Evolutionary conservation across 257 asterid genomes (phyloP).

Genomic region (Jacaranda copaia): DNA sequence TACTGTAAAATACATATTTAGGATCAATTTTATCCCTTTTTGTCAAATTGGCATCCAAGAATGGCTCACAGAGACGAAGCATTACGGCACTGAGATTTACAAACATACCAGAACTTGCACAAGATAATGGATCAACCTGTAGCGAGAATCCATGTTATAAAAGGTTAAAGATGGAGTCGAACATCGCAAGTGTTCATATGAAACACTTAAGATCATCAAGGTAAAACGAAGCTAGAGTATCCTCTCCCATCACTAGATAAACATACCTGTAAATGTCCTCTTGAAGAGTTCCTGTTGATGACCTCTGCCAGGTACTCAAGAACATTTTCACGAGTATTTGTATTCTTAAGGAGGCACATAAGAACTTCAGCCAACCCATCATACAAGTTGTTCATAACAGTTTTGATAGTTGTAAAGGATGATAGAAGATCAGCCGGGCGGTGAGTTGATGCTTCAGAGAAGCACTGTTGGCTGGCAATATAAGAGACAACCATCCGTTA

Average conservation of each 20-base stretch:
- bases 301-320: conserved; percentile 89
- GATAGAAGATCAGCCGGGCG: conserved; percentile 94
- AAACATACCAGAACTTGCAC: conserved; percentile 99
- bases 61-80: conserved; percentile 95
- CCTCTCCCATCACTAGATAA: conserved; percentile 1
- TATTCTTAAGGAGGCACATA: conserved; percentile 79
- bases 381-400: conserved; percentile 82
- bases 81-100: conserved; percentile 91
- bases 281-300: conserved; percentile 86
- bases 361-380: conserved; percentile 85
- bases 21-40: conserved; percentile 94
- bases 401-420: conserved; percentile 87
- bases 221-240: conserved; percentile 19
- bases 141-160: conserved; percentile 27
- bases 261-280: conserved; percentile 87
- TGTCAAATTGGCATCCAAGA: conserved; percentile 83
- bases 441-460: conserved; percentile 83
- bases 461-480: conserved; percentile 82
- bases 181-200: background rate
- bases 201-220: conserved; percentile 21
- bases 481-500: conserved; percentile 41
- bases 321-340: conserved; percentile 81
- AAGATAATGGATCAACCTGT: conserved; percentile 89
- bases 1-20: conserved; percentile 64
- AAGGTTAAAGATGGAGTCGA: conserved; percentile 12